phyloP scores from a whole-genome alignment of 2,329 filamentous ascomycete genomes.

The Biscogniauxia marginata region DNA sequence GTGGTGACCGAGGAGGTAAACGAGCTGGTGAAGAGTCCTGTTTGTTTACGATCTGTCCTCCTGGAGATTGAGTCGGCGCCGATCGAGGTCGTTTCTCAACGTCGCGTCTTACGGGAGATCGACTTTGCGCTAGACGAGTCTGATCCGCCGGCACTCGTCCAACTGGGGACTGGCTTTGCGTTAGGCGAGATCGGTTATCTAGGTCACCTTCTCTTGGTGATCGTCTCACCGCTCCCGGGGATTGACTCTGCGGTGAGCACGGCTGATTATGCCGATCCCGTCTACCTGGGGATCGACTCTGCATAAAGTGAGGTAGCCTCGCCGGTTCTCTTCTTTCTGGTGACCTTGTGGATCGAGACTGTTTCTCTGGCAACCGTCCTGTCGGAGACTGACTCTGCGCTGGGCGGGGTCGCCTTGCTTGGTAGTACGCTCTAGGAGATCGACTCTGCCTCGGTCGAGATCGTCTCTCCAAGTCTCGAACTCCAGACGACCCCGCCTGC shows the following conservation, averaged over 20 bases:
- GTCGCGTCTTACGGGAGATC: background rate
- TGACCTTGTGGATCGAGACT: background rate
- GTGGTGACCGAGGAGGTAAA: background rate
- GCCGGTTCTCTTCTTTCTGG: background rate
- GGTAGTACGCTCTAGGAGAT: background rate
- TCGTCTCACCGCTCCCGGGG: background rate
- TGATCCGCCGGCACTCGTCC: background rate
- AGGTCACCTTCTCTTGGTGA: background rate
- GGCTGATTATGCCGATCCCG: background rate
- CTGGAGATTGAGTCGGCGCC: background rate
- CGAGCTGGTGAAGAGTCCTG: background rate
- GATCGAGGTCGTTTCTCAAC: background rate
- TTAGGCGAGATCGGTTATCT: background rate
- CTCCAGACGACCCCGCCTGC: background rate
- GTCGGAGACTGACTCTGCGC: background rate
- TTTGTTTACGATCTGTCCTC: background rate
- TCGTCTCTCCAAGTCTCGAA: background rate
- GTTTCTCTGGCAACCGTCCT: background rate
- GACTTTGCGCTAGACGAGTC: background rate
- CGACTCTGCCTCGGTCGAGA: background rate
- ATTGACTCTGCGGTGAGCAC: background rate
- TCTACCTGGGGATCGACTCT: slow-evolving; percentile 14
- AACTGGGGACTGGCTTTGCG: background rate
- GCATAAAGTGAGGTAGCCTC: background rate
- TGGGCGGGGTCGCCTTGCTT: background rate